Base-by-base conservation (phyloP, 148 eudicot species). In the Gaultheria prostrata region DNA sequence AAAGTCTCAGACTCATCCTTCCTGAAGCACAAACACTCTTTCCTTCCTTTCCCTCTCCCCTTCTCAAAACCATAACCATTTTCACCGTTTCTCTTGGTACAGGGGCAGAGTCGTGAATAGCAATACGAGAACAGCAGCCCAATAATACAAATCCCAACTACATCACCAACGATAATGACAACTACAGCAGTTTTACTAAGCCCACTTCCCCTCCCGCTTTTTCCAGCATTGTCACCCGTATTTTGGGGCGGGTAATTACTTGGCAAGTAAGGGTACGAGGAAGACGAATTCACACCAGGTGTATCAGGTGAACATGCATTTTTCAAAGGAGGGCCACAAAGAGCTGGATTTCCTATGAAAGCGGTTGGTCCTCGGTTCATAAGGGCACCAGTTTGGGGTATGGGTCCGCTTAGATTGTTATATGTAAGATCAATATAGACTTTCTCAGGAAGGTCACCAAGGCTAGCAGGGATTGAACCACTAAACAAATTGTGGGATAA, bases 391-490 rank as follows among this genome's bases (percentile, higher is more conserved):
- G 86, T 92, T 86, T 94, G 97, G 2, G 99, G 99, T 65, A 97
- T 94, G 26, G 95, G 86, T 51, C 99, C 99, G 72, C 91, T 97
- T 77, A 97, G 89, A 56, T 93, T 89, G 84, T 97, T 97, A 61
- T 88, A 91, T 74, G 96, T 92, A 28, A 97, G 92, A 89, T 97
- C 99, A 83, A 97, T 93, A 75, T 94, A 94, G 48, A 95, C 98
- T 83, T 97, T 97, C 86, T 94, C 99, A 82, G 99, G 99, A 85
- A 97, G 93, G 53, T 94, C 92, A 21, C 99, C 99, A 53, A 97
- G 91, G 78, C 94, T 93, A 87, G 96, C 85, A 33, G 99, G 99
- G 78, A 97, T 93, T 33, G 88, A 87, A 80, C 99, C 99, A 88
- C 86, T 92, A 85, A 97, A 93, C 90, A 87, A 69, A 84, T 97